phyloP scores from a whole-genome alignment of 2,329 filamentous ascomycete genomes.

The Dactylonectria estremocensis region DNA sequence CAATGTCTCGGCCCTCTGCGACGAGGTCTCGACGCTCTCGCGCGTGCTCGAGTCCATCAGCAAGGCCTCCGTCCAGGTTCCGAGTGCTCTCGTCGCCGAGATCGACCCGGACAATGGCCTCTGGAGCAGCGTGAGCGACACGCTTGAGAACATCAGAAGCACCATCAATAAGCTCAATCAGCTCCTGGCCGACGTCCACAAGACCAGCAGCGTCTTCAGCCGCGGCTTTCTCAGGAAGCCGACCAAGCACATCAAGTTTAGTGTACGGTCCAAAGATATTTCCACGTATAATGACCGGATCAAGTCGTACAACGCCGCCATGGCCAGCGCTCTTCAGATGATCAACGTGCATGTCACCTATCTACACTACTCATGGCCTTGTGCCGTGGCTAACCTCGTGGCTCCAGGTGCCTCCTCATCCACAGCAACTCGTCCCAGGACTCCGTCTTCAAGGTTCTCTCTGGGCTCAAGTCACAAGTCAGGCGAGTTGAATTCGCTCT shows the following conservation, averaged over 20 bases:
- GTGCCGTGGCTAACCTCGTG: background rate
- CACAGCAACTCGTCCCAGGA: conserved; percentile 13
- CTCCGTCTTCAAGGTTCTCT: background rate
- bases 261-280: conserved; percentile 1
- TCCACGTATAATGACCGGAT: background rate
- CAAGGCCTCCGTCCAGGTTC: conserved; percentile 1
- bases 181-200: conserved; percentile 1
- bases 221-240: conserved; percentile 6
- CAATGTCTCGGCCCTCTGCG: background rate
- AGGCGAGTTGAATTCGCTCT: conserved; percentile 9
- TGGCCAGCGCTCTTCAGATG: conserved; percentile 19
- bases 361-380: background rate
- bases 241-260: conserved; percentile 13
- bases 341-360: conserved; percentile 6
- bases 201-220: conserved; percentile 4
- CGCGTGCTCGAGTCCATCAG: conserved; percentile 7
- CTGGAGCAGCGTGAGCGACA: conserved; percentile 4
- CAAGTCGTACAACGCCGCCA: conserved; percentile 12
- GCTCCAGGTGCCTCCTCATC: conserved; percentile 5
- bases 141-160: conserved; percentile 6
- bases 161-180: conserved; percentile 6
- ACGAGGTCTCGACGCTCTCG: conserved; percentile 6
- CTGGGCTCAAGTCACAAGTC: conserved; percentile 4
- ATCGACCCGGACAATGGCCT: conserved; percentile 13
- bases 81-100: background rate